Base-by-base conservation (phyloP, 495 filamentous ascomycete species). In the Penicillium egyptiacum region DNA sequence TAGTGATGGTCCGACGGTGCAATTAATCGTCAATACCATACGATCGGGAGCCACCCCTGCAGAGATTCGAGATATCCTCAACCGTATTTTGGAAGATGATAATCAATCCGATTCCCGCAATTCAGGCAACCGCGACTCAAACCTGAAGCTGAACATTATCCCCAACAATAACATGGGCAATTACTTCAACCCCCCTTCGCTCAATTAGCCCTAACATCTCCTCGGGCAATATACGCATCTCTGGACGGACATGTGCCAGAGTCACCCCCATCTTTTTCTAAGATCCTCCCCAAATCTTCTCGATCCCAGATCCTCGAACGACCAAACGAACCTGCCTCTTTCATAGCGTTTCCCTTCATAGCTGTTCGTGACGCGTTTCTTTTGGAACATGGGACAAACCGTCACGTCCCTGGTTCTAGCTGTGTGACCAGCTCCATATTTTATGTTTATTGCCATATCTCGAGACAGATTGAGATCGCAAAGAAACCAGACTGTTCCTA, bases 21-120 rank as follows among this genome's bases (percentile, higher is more conserved):
- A 69, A 25, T 49, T 62, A 12, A 45, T 76, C 17, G 22, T 75
- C 50, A 43, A 65, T 5, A 55, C 48, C 9, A 71, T 78, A 25
- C 67, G 66, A 25, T 49, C 58, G 40, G 64, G 53, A 5, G 53
- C 53, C 17, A 22, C 46, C 4, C 22, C 30, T 8, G 28, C 10
- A 17, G 7, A 11, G 9, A 26, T 55, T 6, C 53, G 53, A 12
- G 30, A 47, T 6, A 8, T n/a, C 12, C 53, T 55, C 41, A 47
- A 20, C 16, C 30, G 41, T 11, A 12, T 55, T n/a, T 12, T 42
- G 37, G 33, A 39, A 12, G 31, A 47, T 1, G 30, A 46, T 23
- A 14, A 23, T 5, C 41, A 9, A 25, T 33, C 20, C 2, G 16
- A 17, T 2, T 19, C 5, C 28, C 39, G 22, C 16, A 25, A 28